Percentiles rank a stretch among this genome's conserved stretches.
Evolutionary conservation across 2,329 filamentous ascomycete genomes (phyloP).

Genomic region (Fusarium sp.): DNA sequence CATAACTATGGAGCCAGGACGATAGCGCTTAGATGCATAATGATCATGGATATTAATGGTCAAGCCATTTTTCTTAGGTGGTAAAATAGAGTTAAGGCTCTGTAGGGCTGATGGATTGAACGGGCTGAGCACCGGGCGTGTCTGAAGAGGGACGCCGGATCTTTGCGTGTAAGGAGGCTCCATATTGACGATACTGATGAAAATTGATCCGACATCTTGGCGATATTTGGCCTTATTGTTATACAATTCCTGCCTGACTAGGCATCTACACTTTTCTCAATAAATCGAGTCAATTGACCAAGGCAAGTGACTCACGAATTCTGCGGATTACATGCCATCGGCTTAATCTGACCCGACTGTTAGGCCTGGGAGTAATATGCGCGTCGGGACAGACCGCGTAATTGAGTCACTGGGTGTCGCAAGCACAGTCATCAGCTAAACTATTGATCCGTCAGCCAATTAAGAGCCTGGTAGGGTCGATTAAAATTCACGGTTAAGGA

Average conservation of each 20-base stretch:
- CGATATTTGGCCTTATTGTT: not conserved
- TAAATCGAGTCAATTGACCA: not conserved
- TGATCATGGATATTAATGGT: slow-evolving; percentile 6
- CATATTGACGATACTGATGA: slow-evolving; percentile 1
- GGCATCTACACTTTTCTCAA: not conserved
- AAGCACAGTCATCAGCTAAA: slow-evolving; percentile 3
- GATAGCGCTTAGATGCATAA: slow-evolving; percentile 20
- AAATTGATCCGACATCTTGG: not conserved
- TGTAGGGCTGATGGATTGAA: slow-evolving; percentile 15
- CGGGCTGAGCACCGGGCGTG: slow-evolving; percentile 11
- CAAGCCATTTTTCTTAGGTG: slow-evolving; percentile 1
- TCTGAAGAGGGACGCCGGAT: slow-evolving; percentile 18
- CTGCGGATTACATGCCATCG: not conserved
- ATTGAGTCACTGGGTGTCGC: slow-evolving; percentile 13
- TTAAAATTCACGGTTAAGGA: not conserved
- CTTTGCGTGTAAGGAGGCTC: slow-evolving; percentile 14
- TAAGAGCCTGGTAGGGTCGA: no score
- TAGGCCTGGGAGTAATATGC: not conserved
- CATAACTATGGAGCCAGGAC: slow-evolving; percentile 1
- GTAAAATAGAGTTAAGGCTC: not conserved
- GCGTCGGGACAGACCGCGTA: slow-evolving; percentile 1
- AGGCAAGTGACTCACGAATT: slow-evolving; percentile 3
- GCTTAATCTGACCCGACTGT: slow-evolving; percentile 15
- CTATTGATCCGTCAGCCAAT: not conserved
- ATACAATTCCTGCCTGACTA: not conserved